Evolutionary conservation across 2,329 filamentous ascomycete species (phyloP).

Genomic region (Gyromitra esculenta): DNA sequence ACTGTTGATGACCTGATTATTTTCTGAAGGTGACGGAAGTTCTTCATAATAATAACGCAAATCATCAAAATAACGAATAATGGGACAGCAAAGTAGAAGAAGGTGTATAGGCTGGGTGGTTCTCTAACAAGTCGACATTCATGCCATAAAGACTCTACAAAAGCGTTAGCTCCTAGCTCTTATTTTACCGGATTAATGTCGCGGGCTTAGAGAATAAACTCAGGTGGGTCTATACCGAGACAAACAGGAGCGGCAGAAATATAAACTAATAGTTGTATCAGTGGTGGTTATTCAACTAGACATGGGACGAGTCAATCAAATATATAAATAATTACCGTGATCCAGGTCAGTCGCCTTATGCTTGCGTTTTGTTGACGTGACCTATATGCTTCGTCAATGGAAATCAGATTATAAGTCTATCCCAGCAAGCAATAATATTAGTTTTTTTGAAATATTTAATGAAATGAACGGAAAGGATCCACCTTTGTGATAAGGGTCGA

Average conservation of each 20-base stretch:
- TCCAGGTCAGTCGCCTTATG: constrained; percentile 54
- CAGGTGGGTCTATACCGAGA: constrained; percentile 8
- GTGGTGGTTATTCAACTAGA: neutral
- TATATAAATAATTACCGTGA: constrained; percentile 46
- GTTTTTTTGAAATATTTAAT: neutral
- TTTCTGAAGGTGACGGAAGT: neutral
- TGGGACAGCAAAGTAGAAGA: constrained; percentile 44
- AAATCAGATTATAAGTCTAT: constrained; percentile 46
- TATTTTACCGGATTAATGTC: neutral
- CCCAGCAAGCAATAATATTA: neutral
- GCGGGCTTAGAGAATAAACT: neutral
- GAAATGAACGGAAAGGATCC: neutral
- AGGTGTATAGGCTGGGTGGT: constrained; percentile 55
- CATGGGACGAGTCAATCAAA: neutral
- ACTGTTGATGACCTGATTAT: neutral
- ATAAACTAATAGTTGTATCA: constrained; percentile 43
- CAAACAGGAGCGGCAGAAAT: constrained; percentile 53
- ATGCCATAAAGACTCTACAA: constrained; percentile 53
- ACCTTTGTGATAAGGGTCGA: constrained; percentile 4
- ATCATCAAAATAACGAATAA: constrained; percentile 36
- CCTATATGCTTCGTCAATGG: constrained; percentile 55
- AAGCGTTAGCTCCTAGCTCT: constrained; percentile 25
- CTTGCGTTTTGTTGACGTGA: constrained; percentile 54
- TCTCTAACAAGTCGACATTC: constrained; percentile 54
- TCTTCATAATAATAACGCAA: constrained; percentile 18